Base-by-base conservation (phyloP, 1,139 yeast genomes). In the Pichia sorboxylosa region DNA sequence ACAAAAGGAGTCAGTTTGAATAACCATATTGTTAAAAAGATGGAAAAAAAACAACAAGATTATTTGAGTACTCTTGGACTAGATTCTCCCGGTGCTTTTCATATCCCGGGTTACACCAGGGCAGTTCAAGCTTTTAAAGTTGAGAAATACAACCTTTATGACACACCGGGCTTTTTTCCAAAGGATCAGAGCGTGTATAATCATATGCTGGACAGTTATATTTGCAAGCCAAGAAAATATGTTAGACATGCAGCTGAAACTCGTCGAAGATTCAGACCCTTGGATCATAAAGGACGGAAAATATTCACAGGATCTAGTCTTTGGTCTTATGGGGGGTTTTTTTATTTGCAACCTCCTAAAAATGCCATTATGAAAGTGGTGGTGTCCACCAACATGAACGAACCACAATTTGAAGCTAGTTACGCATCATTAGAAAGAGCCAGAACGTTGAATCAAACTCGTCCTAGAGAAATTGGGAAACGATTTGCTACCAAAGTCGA, bases 261-360 rank as follows among this genome's bases (percentile, higher is more conserved):
- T 8, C 29, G 24, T 11, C 35, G 33, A 23, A 28, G 29, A 18
- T 24, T 24, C 8, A 13, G 14, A 4, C 33, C 45, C 3, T 19
- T 45, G 3, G 22, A 33, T 9, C 17, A 40, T 6, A 32, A 35
- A 4, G 46, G 45, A 7, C 34, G 27, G 13, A 48, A 45, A 22
- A 6, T 41, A 4, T 50, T 45, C 22, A 34, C 38, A 29, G 57
- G 57, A 1, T 21, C 35, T 3, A 30, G 38, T 6, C 32, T 51
- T 5, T 52, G 66, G 21, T 65, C 75, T 1, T 54, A 72, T 16
- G 85, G 82, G 8, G 90, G 92, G 0, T 44, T 77, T 0, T 65
- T 74, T 33, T 75, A 64, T 44, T 38, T 79, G 16, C 48, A 54
- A 13, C 64, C 67, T 2, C 72, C 72, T 6, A 43, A 49, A 5